Evolutionary conservation across 768 basidiomycete species (phyloP).

Genomic region (Hirschioporus abietinus): DNA sequence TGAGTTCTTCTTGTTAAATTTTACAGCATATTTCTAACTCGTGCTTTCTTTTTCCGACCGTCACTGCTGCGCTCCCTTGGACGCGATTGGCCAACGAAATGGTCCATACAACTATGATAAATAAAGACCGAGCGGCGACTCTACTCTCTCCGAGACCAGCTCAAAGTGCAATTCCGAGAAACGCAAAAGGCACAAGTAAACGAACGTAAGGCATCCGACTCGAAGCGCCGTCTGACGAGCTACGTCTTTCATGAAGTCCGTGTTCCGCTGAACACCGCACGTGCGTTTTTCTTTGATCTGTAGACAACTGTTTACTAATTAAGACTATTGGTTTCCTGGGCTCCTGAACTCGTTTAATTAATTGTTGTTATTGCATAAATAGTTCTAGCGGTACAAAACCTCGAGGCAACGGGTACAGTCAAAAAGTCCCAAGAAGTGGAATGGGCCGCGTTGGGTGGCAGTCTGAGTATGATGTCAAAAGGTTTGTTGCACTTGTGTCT

Average conservation of each 20-base stretch:
- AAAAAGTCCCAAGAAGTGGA: conserved; percentile 27
- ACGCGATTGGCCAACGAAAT: neutral
- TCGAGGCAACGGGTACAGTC: conserved; percentile 32
- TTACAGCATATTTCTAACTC: neutral
- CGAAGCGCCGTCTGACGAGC: conserved; percentile 32
- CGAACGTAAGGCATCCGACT: conserved; percentile 48
- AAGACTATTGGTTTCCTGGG: neutral
- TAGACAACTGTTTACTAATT: neutral
- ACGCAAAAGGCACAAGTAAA: conserved; percentile 65
- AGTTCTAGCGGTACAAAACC: conserved; percentile 38
- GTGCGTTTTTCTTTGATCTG: conserved; percentile 10
- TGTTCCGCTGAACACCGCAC: conserved; percentile 42
- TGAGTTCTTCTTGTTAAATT: conserved; percentile 22
- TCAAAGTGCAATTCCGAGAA: conserved; percentile 64
- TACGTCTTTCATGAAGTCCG: conserved; percentile 40
- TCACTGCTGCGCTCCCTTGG: neutral
- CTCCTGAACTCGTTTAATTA: neutral
- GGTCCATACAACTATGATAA: neutral
- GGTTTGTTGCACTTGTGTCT: conserved; percentile 13
- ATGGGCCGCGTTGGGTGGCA: conserved; percentile 30
- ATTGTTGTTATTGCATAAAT: neutral
- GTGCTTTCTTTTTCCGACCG: neutral
- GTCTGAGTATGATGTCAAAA: conserved; percentile 31
- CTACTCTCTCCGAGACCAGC: conserved; percentile 65
- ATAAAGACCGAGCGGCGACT: conserved; percentile 50